Base-by-base conservation (phyloP, 768 basidiomycete species). In the Mrakia blollopis region DNA sequence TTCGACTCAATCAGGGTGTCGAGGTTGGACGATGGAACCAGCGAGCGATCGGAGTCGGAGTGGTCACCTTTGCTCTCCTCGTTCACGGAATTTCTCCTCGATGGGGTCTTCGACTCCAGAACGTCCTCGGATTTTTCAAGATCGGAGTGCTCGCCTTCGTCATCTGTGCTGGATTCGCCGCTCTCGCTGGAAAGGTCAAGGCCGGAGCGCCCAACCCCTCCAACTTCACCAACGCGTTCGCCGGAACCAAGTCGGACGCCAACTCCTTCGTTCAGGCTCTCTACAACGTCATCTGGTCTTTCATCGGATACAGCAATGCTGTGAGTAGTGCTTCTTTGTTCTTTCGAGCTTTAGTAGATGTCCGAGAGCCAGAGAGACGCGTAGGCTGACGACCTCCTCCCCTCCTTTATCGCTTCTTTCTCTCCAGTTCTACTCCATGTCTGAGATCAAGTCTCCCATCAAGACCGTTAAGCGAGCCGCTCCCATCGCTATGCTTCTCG, bases 21-120 rank as follows among this genome's bases (percentile, higher is more conserved):
- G 80, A 80, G 57, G 83, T 85, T 4, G 83, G 82, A 30, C 81
- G 83, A 1, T 89, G 89, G 89, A 84, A 84, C 2, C 86, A 86
- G 25, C 87, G 89, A 72, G 88, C 88, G 0, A 89, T 90, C 73
- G 89, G 88, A 5, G 82, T 90, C 1, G 89, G 85, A 81, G 87
- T 89, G 87, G 52, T 21, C 83, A 79, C 79, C 7, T 57, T 74
- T 21, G 52, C 23, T 32, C 52, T 81, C 25, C 28, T 81, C 28
- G 52, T 77, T 13, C 77, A 81, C 73, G 80, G 78, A 21, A 57
- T 47, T 35, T 54, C 44, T 8, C 71, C 78, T 6, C 78, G 78
- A 37, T 81, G 80, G 80, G 81, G 81, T 18, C 71, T 81, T 23
- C 52, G 79, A 11, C 78, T 81, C 13, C 75, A 71, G 52, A 90